These are phyloP conservation scores for Globisporangium cystogenes DNA, from an alignment of 352 stramenopile genomes.

Conservation along the genomic window DNA sequence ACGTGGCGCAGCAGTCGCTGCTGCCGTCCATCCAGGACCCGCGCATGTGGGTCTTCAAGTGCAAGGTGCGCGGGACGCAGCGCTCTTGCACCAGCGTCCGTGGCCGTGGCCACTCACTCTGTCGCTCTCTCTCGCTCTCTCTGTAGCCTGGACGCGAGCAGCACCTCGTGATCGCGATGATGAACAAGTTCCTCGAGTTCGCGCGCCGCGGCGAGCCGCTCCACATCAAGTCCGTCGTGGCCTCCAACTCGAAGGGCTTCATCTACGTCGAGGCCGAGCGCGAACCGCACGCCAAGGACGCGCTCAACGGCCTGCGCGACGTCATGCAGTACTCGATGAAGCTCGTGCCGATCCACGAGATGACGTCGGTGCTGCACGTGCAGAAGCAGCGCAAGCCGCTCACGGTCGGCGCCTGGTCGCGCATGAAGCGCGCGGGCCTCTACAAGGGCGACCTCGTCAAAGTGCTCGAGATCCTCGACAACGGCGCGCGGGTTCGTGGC, in stretches of 20 bases:
- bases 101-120: too few species aligned
- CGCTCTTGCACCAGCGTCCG: neutral
- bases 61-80: constrained; percentile 40
- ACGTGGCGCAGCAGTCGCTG: constrained; percentile 84
- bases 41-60: constrained; percentile 90
- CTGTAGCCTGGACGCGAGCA: constrained; percentile 69
- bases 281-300: constrained; percentile 81
- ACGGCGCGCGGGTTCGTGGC: constrained; percentile 53
- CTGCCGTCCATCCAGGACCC: constrained; percentile 86
- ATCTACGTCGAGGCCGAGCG: constrained; percentile 88
- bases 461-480: constrained; percentile 85
- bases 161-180: constrained; percentile 81
- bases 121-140: neutral
- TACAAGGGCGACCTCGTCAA: constrained; percentile 89
- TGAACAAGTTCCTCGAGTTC: constrained; percentile 90
- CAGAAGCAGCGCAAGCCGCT: constrained; percentile 83
- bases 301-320: constrained; percentile 77
- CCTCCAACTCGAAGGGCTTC: constrained; percentile 86
- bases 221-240: constrained; percentile 82
- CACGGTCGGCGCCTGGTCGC: constrained; percentile 68
- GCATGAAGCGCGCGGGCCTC: constrained; percentile 81
- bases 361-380: constrained; percentile 86
- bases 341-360: constrained; percentile 85
- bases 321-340: constrained; percentile 88
- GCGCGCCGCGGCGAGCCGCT: constrained; percentile 75